phyloP scores from a whole-genome alignment of 2,329 filamentous ascomycete species.

The Aurifilum marmelostoma region DNA sequence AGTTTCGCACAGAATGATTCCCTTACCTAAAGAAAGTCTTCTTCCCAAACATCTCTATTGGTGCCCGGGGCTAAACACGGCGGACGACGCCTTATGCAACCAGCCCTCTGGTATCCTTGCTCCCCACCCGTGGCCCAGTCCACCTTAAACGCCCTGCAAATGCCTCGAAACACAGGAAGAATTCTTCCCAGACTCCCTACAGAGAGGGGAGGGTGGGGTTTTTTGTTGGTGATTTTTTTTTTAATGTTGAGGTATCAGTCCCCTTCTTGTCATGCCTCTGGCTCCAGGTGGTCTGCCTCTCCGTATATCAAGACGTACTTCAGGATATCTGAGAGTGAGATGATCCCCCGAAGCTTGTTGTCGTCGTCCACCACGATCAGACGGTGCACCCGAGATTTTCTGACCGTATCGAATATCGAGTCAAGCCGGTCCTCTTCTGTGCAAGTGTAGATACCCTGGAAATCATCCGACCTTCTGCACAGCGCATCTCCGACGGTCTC shows the following conservation, averaged over 20 bases:
- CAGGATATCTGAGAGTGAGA: slow-evolving; percentile 94
- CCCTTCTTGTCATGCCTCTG: slow-evolving; percentile 25
- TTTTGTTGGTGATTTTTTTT: slow-evolving; percentile 14
- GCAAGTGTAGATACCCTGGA: slow-evolving; percentile 96
- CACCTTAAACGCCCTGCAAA: slow-evolving; percentile 29
- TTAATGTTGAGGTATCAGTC: slow-evolving; percentile 16
- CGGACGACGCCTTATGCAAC: slow-evolving; percentile 26
- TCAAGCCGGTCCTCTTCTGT: slow-evolving; percentile 88
- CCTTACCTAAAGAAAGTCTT: slow-evolving; percentile 8
- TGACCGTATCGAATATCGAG: slow-evolving; percentile 95
- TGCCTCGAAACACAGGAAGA: slow-evolving; percentile 29
- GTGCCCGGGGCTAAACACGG: slow-evolving; percentile 10
- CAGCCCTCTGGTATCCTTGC: slow-evolving; percentile 23
- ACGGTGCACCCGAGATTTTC: slow-evolving; percentile 91
- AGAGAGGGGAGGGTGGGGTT: not conserved
- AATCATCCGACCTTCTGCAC: slow-evolving; percentile 84
- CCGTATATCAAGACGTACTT: slow-evolving; percentile 89
- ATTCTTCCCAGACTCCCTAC: not conserved
- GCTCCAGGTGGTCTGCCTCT: slow-evolving; percentile 57
- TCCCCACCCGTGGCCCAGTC: slow-evolving; percentile 21
- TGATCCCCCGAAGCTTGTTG: slow-evolving; percentile 81
- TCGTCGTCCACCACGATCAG: slow-evolving; percentile 92
- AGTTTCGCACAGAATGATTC: slow-evolving; percentile 9
- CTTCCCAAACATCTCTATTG: slow-evolving; percentile 22
- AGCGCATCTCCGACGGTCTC: slow-evolving; percentile 87